Percentiles rank a stretch among this genome's conserved stretches.
phyloP scores from a whole-genome alignment of 352 stramenopile species.

The Phytophthora meadii region DNA sequence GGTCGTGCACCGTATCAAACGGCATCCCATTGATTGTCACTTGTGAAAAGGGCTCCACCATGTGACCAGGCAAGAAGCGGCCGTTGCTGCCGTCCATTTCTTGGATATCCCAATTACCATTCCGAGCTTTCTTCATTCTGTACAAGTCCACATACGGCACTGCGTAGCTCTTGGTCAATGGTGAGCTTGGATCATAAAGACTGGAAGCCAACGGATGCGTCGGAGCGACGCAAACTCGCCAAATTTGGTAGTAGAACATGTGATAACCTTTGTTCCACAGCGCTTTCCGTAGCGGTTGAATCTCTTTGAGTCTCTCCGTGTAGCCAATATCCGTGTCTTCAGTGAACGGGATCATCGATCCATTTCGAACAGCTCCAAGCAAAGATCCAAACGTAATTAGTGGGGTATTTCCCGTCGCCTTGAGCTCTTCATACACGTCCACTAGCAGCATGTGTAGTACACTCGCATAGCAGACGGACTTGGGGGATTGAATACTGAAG shows the following conservation, averaged over 20 bases:
- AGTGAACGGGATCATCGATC: constrained; percentile 63
- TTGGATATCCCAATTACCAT: constrained; percentile 37
- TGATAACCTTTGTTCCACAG: constrained; percentile 58
- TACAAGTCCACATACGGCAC: constrained; percentile 59
- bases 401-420: constrained; percentile 31
- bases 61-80: constrained; percentile 20
- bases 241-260: constrained; percentile 49
- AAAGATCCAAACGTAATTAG: constrained; percentile 54
- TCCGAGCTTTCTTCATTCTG: constrained; percentile 22
- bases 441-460: constrained; percentile 69
- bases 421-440: constrained; percentile 59
- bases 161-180: constrained; percentile 19
- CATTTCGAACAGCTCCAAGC: constrained; percentile 57
- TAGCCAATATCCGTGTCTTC: constrained; percentile 65
- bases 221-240: constrained; percentile 54
- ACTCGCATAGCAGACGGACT: constrained; percentile 58
- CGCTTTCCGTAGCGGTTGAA: constrained; percentile 18
- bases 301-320: constrained; percentile 21
- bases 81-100: constrained; percentile 33
- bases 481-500: constrained; percentile 29
- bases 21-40: constrained; percentile 45
- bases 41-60: constrained; percentile 34
- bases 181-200: constrained; percentile 45
- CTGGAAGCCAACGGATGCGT: constrained; percentile 46
- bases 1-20: constrained; percentile 49